A percentile compares a stretch with the other conserved stretches of the same genome.
Conservation (phyloP, 2,329 filamentous ascomycete genomes). For the Ophiostoma ips region DNA sequence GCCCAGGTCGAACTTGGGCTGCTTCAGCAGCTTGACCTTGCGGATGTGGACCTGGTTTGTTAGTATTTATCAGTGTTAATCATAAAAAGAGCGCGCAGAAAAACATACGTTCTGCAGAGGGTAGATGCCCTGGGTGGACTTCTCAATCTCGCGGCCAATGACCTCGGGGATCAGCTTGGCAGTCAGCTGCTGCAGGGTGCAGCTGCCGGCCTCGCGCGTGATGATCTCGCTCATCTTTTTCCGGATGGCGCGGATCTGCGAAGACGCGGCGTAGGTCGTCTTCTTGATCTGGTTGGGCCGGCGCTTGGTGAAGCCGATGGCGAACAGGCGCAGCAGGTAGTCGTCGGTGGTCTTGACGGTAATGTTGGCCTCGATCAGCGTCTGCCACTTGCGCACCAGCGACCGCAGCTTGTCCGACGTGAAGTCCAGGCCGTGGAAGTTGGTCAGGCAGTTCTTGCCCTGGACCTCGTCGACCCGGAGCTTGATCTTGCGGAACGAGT, state of each 20-base stretch:
- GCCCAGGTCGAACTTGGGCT: slow-evolving; percentile 97
- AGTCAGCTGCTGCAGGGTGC: slow-evolving; percentile 90
- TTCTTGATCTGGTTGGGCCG: slow-evolving; percentile 99
- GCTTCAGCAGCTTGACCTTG: slow-evolving; percentile 99
- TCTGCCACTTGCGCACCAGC: slow-evolving; percentile 98
- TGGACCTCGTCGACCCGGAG: slow-evolving; percentile 97
- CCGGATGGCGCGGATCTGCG: slow-evolving; percentile 94
- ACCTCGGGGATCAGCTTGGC: slow-evolving; percentile 99
- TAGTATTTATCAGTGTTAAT: background rate
- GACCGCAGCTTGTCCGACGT: slow-evolving; percentile 99
- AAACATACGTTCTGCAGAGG: slow-evolving; percentile 85
- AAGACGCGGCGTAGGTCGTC: slow-evolving; percentile 95
- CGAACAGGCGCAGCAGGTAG: slow-evolving; percentile 97
- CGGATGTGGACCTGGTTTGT: slow-evolving; percentile 80
- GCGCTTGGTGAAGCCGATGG: slow-evolving; percentile 98
- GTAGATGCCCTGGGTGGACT: slow-evolving; percentile 98
- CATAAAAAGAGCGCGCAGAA: background rate
- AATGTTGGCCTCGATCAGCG: slow-evolving; percentile 97
- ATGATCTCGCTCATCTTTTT: slow-evolving; percentile 99
- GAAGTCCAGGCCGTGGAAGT: slow-evolving; percentile 99
- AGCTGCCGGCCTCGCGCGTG: slow-evolving; percentile 83
- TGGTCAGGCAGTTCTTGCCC: slow-evolving; percentile 99
- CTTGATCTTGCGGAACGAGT: slow-evolving; percentile 99
- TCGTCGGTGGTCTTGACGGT: slow-evolving; percentile 99
- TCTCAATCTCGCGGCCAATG: slow-evolving; percentile 99